Percentiles rank a stretch among this genome's conserved stretches.
phyloP scores from a whole-genome alignment of 495 filamentous ascomycete species.

The Neurospora africana region DNA sequence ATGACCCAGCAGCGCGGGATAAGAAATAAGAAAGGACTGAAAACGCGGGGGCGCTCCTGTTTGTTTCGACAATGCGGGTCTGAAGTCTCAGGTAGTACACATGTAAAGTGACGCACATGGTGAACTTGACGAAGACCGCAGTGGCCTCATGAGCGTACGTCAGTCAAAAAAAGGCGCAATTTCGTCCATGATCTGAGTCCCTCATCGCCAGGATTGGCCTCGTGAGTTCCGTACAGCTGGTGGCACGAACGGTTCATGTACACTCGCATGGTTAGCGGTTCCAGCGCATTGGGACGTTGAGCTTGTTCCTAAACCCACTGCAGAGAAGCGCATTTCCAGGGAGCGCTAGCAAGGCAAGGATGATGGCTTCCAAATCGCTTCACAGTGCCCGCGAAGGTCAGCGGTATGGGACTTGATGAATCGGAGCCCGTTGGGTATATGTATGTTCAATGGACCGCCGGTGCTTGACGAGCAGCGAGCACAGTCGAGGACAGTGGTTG shows the following conservation, averaged over 20 bases:
- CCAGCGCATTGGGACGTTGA: neutral
- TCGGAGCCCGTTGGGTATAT: neutral
- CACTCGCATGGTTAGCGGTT: neutral
- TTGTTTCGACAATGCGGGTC: neutral
- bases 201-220: neutral
- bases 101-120: neutral
- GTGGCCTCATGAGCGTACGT: neutral
- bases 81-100: neutral
- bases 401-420: neutral
- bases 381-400: neutral
- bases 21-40: neutral
- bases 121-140: neutral
- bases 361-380: neutral
- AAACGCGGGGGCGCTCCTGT: neutral
- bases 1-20: neutral
- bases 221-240: neutral
- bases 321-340: neutral
- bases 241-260: neutral
- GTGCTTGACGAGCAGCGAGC: neutral
- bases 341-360: neutral
- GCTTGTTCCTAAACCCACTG: neutral
- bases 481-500: neutral
- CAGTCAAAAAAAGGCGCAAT: neutral
- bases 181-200: neutral
- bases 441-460: neutral